These are phyloP conservation scores for Auricularia sp. DNA, from an alignment of 768 basidiomycete genomes.

Conservation along the genomic window DNA sequence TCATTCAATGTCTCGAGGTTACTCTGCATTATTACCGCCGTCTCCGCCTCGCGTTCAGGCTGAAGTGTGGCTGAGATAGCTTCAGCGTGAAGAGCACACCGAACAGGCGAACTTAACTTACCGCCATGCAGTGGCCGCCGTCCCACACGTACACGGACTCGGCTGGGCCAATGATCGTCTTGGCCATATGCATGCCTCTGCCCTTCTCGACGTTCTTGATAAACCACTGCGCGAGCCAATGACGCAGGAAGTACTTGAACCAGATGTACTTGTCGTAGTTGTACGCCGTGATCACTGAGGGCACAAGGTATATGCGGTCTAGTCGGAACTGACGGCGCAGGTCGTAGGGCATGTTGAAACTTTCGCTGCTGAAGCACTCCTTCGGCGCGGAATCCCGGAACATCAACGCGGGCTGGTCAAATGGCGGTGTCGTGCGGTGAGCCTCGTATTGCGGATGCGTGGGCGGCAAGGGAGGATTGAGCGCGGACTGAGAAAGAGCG, in stretches of 20 bases:
- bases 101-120: neutral
- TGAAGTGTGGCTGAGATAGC: no score
- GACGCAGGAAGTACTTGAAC: constrained; percentile 24
- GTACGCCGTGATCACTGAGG: constrained; percentile 31
- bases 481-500: neutral
- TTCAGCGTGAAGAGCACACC: no score
- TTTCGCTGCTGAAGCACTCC: constrained; percentile 31
- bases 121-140: constrained; percentile 26
- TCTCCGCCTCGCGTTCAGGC: no score
- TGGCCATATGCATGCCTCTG: constrained; percentile 28
- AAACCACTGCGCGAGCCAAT: constrained; percentile 33
- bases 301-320: constrained; percentile 30
- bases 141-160: constrained; percentile 25
- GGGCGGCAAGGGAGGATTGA: constrained; percentile 12
- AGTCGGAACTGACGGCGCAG: constrained; percentile 31
- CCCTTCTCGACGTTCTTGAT: constrained; percentile 28
- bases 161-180: constrained; percentile 28
- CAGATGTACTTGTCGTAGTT: constrained; percentile 15
- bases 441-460: constrained; percentile 22
- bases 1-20: no score
- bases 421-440: constrained; percentile 16
- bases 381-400: constrained; percentile 22
- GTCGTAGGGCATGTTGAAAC: constrained; percentile 34
- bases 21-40: no score
- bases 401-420: constrained; percentile 21